Conservation (phyloP, 805 yeast species). For the Lipomyces starkeyi region DNA sequence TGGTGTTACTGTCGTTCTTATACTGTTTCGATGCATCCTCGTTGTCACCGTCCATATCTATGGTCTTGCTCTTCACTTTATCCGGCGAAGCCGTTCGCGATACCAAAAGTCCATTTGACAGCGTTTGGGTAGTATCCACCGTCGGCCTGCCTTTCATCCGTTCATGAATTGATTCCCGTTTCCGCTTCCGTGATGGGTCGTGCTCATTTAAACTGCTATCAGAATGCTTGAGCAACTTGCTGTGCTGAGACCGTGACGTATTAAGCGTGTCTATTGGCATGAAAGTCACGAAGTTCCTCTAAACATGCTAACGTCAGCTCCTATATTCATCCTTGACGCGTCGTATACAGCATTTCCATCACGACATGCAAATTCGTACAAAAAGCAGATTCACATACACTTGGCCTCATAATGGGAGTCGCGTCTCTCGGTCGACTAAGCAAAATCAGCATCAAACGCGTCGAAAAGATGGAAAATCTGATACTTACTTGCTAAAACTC, state of each 20-base stretch:
- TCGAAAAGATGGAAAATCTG: background rate
- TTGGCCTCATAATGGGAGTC: conserved; percentile 10
- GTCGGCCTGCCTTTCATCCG: conserved; percentile 5
- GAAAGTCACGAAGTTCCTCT: conserved; percentile 5
- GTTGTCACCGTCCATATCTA: conserved; percentile 8
- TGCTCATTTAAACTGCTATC: background rate
- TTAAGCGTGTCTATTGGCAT: conserved; percentile 7
- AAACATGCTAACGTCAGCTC: background rate
- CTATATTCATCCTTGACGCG: background rate
- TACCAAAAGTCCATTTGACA: background rate
- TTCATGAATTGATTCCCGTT: conserved; percentile 6
- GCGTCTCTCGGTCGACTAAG: conserved; percentile 11
- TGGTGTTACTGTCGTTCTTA: background rate
- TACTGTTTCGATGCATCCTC: background rate
- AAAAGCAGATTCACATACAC: conserved; percentile 4
- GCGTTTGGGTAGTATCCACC: background rate
- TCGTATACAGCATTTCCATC: background rate
- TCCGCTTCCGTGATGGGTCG: background rate
- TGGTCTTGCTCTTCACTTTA: background rate
- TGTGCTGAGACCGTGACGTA: conserved; percentile 8
- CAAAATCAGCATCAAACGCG: background rate
- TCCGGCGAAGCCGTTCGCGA: background rate
- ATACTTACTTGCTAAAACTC: background rate
- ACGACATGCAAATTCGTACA: background rate
- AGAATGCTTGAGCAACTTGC: background rate